Evolutionary conservation across 805 yeast genomes (phyloP).

Genomic region (Lipomyces chichibuensis): DNA sequence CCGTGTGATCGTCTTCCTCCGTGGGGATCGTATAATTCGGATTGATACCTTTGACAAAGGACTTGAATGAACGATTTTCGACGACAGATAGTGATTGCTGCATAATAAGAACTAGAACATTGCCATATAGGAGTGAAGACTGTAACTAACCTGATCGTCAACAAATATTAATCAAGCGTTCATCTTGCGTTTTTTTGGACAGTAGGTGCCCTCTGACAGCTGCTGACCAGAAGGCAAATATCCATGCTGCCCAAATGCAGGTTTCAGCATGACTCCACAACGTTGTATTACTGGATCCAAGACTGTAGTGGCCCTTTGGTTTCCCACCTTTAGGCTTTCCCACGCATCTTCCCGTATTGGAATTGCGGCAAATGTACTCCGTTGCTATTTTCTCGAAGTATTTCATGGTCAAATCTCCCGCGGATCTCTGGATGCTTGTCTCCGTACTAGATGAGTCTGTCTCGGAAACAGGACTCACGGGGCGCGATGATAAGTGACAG

Average conservation of each 20-base stretch:
- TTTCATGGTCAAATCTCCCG: conserved; percentile 2
- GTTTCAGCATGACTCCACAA: conserved; percentile 7
- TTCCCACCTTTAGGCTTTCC: conserved; percentile 5
- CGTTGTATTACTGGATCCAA: conserved; percentile 6
- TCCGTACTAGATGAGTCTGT: conserved; percentile 7
- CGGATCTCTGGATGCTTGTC: conserved; percentile 1
- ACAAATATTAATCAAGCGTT: conserved; percentile 5
- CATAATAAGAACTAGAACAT: conserved; percentile 6
- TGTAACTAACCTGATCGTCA: conserved; percentile 8
- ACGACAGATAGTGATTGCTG: conserved; percentile 8
- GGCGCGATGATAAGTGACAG: conserved; percentile 1
- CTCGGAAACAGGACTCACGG: conserved; percentile 5
- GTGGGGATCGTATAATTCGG: conserved; percentile 3
- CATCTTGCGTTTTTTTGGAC: conserved; percentile 6
- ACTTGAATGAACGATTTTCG: conserved; percentile 8
- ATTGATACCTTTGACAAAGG: conserved; percentile 6
- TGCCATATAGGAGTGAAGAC: conserved; percentile 3
- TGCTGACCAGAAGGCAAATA: background rate
- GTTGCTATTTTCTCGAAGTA: conserved; percentile 7
- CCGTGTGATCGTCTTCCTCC: conserved; percentile 3
- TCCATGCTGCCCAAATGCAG: conserved; percentile 1
- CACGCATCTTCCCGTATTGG: conserved; percentile 5
- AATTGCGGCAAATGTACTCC: conserved; percentile 5
- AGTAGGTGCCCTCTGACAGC: conserved; percentile 3
- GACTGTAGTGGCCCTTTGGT: conserved; percentile 3